A percentile compares a stretch with the other conserved stretches of the same genome.
phyloP scores from a whole-genome alignment of 208 protist species.

The Crithidia acanthocephali region DNA sequence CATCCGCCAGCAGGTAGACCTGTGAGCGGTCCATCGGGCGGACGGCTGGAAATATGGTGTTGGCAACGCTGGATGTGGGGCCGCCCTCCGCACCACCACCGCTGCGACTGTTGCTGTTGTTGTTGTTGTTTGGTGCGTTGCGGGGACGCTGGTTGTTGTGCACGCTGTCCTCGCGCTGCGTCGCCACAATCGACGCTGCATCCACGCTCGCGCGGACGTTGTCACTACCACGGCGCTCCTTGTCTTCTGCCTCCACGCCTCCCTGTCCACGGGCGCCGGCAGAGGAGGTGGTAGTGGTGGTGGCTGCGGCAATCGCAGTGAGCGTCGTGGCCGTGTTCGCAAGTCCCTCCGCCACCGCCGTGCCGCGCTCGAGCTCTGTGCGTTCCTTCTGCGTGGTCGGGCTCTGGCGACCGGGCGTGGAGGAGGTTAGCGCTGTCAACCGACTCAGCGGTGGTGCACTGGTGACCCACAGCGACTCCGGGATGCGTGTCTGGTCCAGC shows the following conservation, averaged over 20 bases:
- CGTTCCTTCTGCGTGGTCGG: neutral
- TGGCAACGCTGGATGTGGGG: neutral
- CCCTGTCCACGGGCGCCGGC: too few relatives aligned
- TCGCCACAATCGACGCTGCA: conserved; percentile 8
- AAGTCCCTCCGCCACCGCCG: neutral
- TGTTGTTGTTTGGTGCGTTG: neutral
- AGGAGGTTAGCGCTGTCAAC: conserved; percentile 4
- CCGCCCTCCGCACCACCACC: neutral
- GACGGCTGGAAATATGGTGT: conserved; percentile 63
- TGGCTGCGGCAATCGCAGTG: neutral
- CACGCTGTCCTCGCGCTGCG: conserved; percentile 14
- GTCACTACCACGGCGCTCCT: neutral
- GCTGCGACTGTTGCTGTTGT: neutral
- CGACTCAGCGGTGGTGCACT: conserved; percentile 33
- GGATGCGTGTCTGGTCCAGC: conserved; percentile 66
- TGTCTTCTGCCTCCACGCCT: neutral
- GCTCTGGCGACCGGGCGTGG: neutral
- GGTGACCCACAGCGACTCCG: conserved; percentile 75
- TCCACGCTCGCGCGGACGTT: neutral
- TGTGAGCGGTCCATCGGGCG: conserved; percentile 73
- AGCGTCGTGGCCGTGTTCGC: too few relatives aligned
- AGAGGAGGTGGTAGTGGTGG: neutral
- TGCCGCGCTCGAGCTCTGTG: neutral
- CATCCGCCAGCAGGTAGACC: conserved; percentile 85
- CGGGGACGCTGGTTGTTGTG: neutral